Evolutionary conservation across 2,329 filamentous ascomycete genomes (phyloP).

Genomic region (Xylaria sp.): DNA sequence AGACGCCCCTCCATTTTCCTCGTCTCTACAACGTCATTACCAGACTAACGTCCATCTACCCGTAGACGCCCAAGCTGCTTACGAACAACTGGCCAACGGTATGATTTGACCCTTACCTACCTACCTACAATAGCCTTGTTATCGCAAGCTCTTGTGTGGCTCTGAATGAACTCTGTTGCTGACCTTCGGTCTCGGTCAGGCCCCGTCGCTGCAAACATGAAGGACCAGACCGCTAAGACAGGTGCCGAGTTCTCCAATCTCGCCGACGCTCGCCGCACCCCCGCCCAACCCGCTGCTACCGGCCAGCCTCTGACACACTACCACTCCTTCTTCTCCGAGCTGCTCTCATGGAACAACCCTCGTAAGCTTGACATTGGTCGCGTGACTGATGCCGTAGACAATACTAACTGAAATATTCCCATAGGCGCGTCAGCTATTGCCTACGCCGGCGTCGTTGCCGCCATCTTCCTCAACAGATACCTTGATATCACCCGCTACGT

Average conservation of each 20-base stretch:
- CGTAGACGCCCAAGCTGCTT: constrained; percentile 61
- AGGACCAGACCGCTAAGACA: constrained; percentile 66
- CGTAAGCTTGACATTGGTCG: constrained; percentile 57
- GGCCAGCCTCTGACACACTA: constrained; percentile 74
- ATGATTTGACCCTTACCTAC: constrained; percentile 37
- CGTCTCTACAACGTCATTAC: constrained; percentile 38
- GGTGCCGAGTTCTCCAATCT: constrained; percentile 67
- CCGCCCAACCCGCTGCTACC: constrained; percentile 63
- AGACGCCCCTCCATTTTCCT: constrained; percentile 26
- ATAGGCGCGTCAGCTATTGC: constrained; percentile 72
- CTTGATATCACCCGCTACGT: constrained; percentile 72
- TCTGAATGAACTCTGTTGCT: constrained; percentile 16
- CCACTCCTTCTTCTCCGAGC: constrained; percentile 75
- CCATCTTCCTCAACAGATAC: constrained; percentile 73
- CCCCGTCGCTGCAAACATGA: constrained; percentile 68
- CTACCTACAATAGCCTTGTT: neutral
- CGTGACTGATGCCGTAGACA: constrained; percentile 7
- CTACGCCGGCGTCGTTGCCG: constrained; percentile 65
- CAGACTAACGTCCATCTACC: constrained; percentile 46
- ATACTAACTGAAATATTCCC: constrained; percentile 39
- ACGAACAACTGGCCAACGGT: constrained; percentile 61
- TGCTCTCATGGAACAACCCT: constrained; percentile 76
- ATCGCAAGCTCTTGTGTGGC: neutral
- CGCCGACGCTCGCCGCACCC: constrained; percentile 66
- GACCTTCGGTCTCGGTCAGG: constrained; percentile 53